phyloP scores from a whole-genome alignment of 139 green algal genomes.

The Chlamydomonas asymmetrica region DNA sequence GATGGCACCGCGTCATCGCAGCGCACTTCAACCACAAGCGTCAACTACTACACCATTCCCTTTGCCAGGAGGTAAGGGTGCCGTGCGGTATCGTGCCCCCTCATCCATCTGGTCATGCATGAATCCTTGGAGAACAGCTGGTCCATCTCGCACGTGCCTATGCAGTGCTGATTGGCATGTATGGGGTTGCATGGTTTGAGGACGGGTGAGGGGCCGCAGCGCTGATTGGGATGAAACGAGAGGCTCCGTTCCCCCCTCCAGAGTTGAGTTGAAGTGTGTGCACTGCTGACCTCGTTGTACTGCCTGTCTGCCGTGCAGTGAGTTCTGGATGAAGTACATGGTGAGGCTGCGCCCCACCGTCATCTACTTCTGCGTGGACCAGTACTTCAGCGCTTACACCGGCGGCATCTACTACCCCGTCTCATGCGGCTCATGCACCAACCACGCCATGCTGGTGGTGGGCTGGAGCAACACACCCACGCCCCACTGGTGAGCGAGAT shows the following conservation, averaged over 20 bases:
- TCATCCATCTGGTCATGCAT: too few relatives aligned
- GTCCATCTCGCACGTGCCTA: not conserved
- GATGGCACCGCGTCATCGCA: not conserved
- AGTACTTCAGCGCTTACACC: not conserved
- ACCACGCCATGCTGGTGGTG: constrained; percentile 20
- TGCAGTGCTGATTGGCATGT: not conserved
- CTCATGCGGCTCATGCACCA: constrained; percentile 8
- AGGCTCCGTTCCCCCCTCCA: not conserved
- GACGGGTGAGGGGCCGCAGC: too few relatives aligned
- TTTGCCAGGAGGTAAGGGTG: too few relatives aligned
- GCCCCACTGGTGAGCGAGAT: too few relatives aligned
- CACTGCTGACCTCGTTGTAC: not conserved
- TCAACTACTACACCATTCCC: not conserved
- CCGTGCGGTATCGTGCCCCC: too few relatives aligned
- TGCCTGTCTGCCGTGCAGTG: too few relatives aligned
- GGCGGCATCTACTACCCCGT: constrained; percentile 10
- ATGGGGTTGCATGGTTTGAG: not conserved
- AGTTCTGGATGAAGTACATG: too few relatives aligned
- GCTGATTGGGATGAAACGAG: too few relatives aligned
- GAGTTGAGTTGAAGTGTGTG: not conserved
- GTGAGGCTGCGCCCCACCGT: not conserved
- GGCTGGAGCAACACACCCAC: too few relatives aligned
- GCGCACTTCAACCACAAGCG: not conserved
- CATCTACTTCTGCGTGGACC: constrained; percentile 3
- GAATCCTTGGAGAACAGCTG: not conserved